Evolutionary conservation across 345 rosid genomes (phyloP), one percentile per base, ranked within the genome.

Genomic region (Litchi chinensis): DNA sequence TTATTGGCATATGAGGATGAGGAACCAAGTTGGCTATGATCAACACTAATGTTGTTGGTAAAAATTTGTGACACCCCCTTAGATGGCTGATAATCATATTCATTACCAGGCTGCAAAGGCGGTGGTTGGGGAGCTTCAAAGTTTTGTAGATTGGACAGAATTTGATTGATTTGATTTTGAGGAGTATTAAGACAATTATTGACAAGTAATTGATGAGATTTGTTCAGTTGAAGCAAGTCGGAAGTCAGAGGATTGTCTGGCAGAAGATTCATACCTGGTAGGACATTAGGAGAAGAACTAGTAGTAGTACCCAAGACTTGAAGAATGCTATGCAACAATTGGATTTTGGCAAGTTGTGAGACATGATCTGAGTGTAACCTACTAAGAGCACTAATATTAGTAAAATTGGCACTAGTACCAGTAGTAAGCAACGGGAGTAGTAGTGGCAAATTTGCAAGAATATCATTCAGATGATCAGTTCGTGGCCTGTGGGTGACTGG

Each of bases 401-500:
- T 44, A 62, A 89, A 79, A 78, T 67, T 90, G 39, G 89, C 87
- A 60, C 92, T 87, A 13, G 91, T 54, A 54, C 59, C 3, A 16
- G n/a, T 54, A 16, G 13, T 54, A 15, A 54, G 11, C 59, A 54
- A 54, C 5, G 59, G 4, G n/a, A 90, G 86, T 46, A 91, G 70
- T 74, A 87, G 97, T 8, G 89, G 93, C 52, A 89, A 78, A 70
- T 84, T 86, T 32, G 90, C 85, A 10, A 93, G 82, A 63, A 87
- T 71, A 73, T 85, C 85, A 54, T 54, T 54, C 6, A 54, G 60
- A 87, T 54, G 83, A 79, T 90, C 94, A 28, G 95, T 86, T 88
- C 95, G 87, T 72, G 93, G 93, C 69, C 84, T 82, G 84, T 93
- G 97, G 40, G 97, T 90, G 70, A 93, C 88, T 2, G 97, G 97